phyloP scores from a whole-genome alignment of 179 eudicot species.

The Heliamphora pulchella region DNA sequence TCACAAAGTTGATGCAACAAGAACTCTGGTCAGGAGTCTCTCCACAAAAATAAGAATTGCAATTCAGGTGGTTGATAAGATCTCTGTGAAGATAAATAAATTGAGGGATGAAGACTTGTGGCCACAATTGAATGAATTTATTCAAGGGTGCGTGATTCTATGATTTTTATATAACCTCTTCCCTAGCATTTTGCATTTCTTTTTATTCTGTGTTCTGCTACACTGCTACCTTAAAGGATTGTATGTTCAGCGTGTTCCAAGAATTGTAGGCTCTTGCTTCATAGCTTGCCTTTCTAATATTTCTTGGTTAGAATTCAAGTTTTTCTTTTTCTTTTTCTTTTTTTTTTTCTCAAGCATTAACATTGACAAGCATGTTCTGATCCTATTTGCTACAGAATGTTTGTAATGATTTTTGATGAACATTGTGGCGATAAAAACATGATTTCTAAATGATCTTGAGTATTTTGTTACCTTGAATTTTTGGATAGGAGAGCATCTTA shows the following conservation, averaged over 20 bases:
- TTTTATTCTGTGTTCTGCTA: neutral
- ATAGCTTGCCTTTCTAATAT: no score
- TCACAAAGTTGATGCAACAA: slow-evolving; percentile 64
- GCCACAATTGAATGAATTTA: slow-evolving; percentile 73
- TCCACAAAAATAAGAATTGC: slow-evolving; percentile 92
- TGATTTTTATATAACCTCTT: neutral
- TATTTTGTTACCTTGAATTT: no score
- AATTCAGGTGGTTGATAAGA: slow-evolving; percentile 82
- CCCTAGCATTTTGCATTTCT: slow-evolving; percentile 4
- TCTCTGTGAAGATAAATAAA: slow-evolving; percentile 70
- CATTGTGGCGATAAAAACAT: no score
- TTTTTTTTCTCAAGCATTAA: no score
- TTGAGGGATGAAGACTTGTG: slow-evolving; percentile 92
- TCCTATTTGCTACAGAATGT: no score
- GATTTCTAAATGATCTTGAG: no score
- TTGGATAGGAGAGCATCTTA: no score
- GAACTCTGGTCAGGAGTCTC: slow-evolving; percentile 50
- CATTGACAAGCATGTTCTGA: no score
- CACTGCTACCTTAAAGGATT: neutral
- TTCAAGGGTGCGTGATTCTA: slow-evolving; percentile 63
- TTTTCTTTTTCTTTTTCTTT: no score
- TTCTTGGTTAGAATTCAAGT: neutral
- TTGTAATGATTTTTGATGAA: no score
- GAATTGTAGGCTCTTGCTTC: neutral
- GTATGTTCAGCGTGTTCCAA: neutral